Percentiles rank a stretch among this genome's conserved stretches.
Conservation (phyloP, 2,329 filamentous ascomycete species). For the Ilyonectria destructans region DNA sequence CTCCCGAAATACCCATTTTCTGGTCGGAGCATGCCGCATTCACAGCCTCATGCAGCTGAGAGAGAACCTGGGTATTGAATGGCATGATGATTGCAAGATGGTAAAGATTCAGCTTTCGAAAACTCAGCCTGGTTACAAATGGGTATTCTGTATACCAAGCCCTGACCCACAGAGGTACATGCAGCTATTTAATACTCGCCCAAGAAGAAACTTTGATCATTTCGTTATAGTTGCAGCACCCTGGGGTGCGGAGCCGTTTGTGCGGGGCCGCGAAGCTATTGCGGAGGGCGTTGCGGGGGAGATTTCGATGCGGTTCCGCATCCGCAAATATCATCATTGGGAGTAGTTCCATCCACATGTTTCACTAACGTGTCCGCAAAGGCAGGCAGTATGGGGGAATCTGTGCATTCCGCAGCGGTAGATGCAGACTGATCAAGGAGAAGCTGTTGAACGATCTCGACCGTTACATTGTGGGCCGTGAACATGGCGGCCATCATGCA, state of each 20-base stretch:
- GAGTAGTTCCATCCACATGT: no score
- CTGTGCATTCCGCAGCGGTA: no score
- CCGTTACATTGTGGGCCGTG: no score
- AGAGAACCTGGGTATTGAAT: conserved; percentile 34
- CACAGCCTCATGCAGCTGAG: conserved; percentile 49
- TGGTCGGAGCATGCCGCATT: conserved; percentile 58
- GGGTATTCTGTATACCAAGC: no score
- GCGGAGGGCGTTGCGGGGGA: background rate
- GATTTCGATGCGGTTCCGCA: conserved; percentile 23
- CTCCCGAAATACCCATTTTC: conserved; percentile 61
- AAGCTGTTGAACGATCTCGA: no score
- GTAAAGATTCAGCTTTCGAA: background rate
- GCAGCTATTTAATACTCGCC: conserved; percentile 16
- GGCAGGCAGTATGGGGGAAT: no score
- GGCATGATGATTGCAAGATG: conserved; percentile 34
- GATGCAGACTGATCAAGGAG: no score
- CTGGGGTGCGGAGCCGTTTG: background rate
- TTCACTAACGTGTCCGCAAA: no score
- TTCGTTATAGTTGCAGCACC: no score
- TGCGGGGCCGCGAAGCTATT: conserved; percentile 38
- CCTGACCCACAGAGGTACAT: background rate
- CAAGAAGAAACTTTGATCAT: background rate
- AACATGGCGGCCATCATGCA: no score
- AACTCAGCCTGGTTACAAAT: background rate
- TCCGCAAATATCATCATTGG: conserved; percentile 8